Evolutionary conservation across 2,329 filamentous ascomycete species (phyloP), one percentile per base, ranked within the genome.

Genomic region (Coniochaeta sp.): DNA sequence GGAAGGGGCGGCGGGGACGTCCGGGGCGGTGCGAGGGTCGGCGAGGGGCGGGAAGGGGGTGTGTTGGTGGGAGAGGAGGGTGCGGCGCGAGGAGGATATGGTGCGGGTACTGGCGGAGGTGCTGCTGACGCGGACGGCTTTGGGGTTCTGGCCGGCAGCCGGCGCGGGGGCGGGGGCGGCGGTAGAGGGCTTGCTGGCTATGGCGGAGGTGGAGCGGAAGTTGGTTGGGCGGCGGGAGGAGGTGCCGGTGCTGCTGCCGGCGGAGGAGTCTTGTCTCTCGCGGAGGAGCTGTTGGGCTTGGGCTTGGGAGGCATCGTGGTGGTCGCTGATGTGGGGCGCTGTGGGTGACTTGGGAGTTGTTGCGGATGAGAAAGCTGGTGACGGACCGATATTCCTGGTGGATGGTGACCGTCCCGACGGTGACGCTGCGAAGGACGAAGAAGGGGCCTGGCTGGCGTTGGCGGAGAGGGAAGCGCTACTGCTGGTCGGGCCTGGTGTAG

Each of bases 1-100:
- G 19, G 87, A 82, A 28, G 87, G 87, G 17, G 87, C 85, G 3
- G 81, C 77, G 11, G 81, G 77, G 19, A 89, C 85, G 61, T 88
- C 81, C 6, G 84, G 80, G 1, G 82, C 82, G 28, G 79, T 81
- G 54, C 75, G 75, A 12, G 82, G 78, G 65, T 85, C 79, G 38
- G 80, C 81, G 5, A 87, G 75, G n/a, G 82, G 76, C 36, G 85
- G 85, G 57, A 83, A 85, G 1, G 78, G 70, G 8, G 76, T 75
- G 65, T 83, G 76, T 57, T 17, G 24, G 26, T 55, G 50, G 26
- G 26, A 34, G 50, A 55, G 50, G 16, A 55, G 50, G 50, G 34
- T 36, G 7, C 62, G 58, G 60, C 43, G 24, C 61, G 59, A 43
- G 50, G 50, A 38, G 54, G 33, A 31, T 50, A 26, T 6, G 31